Base-by-base conservation (phyloP, 441 rosid genomes). In the Eutrema salsugineum region DNA sequence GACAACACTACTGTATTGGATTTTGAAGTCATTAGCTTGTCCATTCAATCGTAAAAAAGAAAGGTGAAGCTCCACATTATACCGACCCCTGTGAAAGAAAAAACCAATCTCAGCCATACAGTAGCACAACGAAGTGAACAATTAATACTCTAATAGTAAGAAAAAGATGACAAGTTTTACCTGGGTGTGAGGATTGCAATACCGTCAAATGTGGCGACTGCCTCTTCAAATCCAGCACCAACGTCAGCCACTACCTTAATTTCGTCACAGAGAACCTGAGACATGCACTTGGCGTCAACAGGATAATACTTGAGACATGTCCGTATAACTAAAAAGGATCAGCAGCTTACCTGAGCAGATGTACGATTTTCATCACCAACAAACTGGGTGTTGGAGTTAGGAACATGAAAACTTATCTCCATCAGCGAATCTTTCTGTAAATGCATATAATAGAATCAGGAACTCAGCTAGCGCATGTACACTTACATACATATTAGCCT, bases 11-110 rank as follows among this genome's bases (percentile, higher is more conserved):
- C 98, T 95, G 77, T 92, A 95, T 82, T 95, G 98, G 77, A 95
- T 92, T 83, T 92, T 95, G 80, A 95, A 95, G 82, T 92, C 98
- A 74, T 95, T 95, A 49, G 98, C 99, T 82, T 89, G 97, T 69
- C 97, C 99, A 83, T 85, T 92, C 50, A 92, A 87, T 61, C 94
- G 91, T 77, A 95, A 77, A 81, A 95, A 92, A 42, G 99, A 92
- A 50, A 82, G 76, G 81, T 95, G 99, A 82, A 95, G 97, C 83
- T 95, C 98, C 66, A 95, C 99, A 74, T 85, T 92, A 71, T 92
- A 92, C 44, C 98, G 94, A 78, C 99, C 99, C 94, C 99, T 95
- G 70, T 15, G 72, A 10, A 68, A 74, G 28, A 68, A 51, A 40
- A 60, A 22, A 66, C 0, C 16, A 54, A 22, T 60, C 17, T 48